Percentiles rank a stretch among this genome's conserved stretches.
phyloP scores from a whole-genome alignment of 31 red algal genomes.

The Porphyra umbilicalis region DNA sequence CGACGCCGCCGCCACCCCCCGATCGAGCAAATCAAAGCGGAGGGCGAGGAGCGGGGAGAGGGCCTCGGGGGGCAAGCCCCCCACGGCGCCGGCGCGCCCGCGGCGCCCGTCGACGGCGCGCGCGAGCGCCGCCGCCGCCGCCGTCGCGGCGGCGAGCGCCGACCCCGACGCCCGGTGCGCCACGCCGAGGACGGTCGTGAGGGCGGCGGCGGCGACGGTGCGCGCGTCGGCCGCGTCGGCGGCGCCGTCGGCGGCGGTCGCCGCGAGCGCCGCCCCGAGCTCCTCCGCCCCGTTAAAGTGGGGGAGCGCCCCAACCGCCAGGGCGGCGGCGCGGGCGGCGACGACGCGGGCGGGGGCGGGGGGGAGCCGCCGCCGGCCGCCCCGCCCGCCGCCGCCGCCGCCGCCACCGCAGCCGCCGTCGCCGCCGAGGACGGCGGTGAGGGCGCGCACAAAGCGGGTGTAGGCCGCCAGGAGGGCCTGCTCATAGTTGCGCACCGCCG shows the following conservation, averaged over 20 bases:
- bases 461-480: slow-evolving; percentile 30
- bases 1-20: background rate
- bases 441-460: slow-evolving; percentile 34
- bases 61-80: slow-evolving; percentile 35
- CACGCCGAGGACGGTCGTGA: slow-evolving; percentile 26
- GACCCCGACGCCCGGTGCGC: slow-evolving; percentile 49
- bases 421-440: slow-evolving; percentile 27
- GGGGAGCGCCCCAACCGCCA: slow-evolving; percentile 23
- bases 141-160: slow-evolving; percentile 20
- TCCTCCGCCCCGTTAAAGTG: slow-evolving; percentile 48
- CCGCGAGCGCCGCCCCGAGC: slow-evolving; percentile 7
- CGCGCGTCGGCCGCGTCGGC: slow-evolving; percentile 24
- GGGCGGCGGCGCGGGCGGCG: slow-evolving; percentile 12
- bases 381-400: too few relatives aligned
- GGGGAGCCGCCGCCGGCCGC: slow-evolving; percentile 14
- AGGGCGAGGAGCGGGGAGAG: slow-evolving; percentile 3
- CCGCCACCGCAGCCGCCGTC: too few relatives aligned
- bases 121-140: slow-evolving; percentile 42
- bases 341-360: slow-evolving; percentile 31
- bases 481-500: slow-evolving; percentile 48
- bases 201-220: slow-evolving; percentile 11
- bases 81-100: slow-evolving; percentile 25
- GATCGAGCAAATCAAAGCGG: background rate
- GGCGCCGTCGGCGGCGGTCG: slow-evolving; percentile 9
- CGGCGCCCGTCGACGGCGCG: slow-evolving; percentile 17